Evolutionary conservation across 805 yeast species (phyloP), one percentile per base, ranked within the genome.

Genomic region (Isabelozyma pseudorhagii): DNA sequence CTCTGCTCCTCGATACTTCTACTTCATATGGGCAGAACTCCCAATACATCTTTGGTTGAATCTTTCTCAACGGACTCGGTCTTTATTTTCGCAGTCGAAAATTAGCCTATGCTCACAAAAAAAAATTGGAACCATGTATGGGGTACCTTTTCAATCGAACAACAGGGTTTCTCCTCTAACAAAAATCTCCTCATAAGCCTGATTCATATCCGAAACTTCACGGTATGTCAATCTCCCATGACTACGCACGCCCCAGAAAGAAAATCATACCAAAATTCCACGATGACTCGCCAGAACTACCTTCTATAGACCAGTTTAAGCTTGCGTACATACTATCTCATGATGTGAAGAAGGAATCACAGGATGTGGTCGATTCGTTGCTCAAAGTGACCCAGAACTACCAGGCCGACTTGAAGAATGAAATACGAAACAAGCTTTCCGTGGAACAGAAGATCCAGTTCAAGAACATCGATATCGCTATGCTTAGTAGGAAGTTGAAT

Each of bases 381-480:
- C 44, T 66, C 27, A 51, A 54, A 17, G 71, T 67, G 6, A 54
- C 68, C 6, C 27, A 56, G 17, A 64, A 65, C 44, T 74, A 72
- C 51, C 72, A 72, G 50, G 53, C 58, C 27, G 79, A 74, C 48
- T 60, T 74, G 46, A 58, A 67, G 50, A 53, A 52, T 36, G 75
- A 71, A 45, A 64, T 73, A 40, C 61, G 69, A 48, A 52, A 53
- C 27, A 66, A 68, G 41, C 54, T 74, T 42, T 56, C 69, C 8
- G 56, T 66, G 11, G 78, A 74, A 54, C 77, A 73, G 56, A 63
- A 62, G 50, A 64, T 74, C 40, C 79, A 74, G 55, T 63, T 62
- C 50, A 69, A 70, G 48, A 74, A 74, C 54, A 67, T 72, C 25
- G 62, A 60, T 38, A 62, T 72, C 11, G 67, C 69, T 15, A 71